Percentiles rank a stretch among this genome's conserved stretches.
phyloP scores from a whole-genome alignment of 192 early-diverging fungal genomes.

The Rhizoclosmatium sp. region DNA sequence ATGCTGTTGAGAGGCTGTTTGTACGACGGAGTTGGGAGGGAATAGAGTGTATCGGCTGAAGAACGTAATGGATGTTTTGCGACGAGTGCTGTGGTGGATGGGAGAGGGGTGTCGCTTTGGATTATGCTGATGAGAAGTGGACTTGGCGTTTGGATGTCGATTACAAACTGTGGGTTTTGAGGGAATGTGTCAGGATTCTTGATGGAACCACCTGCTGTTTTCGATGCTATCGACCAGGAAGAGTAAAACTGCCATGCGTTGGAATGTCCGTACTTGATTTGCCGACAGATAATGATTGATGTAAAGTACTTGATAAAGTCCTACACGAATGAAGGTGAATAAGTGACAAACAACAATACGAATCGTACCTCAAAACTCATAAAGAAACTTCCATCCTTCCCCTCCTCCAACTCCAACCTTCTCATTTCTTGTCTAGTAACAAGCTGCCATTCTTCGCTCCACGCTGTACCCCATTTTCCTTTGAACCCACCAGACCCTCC shows the following conservation, averaged over 20 bases:
- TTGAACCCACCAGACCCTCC: conserved; percentile 32
- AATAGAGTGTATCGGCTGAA: not conserved
- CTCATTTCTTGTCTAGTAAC: conserved; percentile 45
- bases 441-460: conserved; percentile 49
- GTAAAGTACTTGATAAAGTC: conserved; percentile 56
- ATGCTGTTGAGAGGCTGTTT: conserved; percentile 39
- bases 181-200: conserved; percentile 49
- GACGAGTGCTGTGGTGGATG: not conserved
- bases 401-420: conserved; percentile 38
- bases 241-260: conserved; percentile 51
- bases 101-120: conserved; percentile 42
- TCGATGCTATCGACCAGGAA: conserved; percentile 45
- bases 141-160: conserved; percentile 26
- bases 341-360: not conserved
- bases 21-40: not conserved
- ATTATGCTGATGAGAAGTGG: conserved; percentile 50
- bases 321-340: conserved; percentile 27
- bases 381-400: conserved; percentile 55
- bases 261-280: conserved; percentile 23
- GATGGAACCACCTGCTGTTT: conserved; percentile 53
- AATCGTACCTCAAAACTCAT: conserved; percentile 54
- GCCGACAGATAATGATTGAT: conserved; percentile 50
- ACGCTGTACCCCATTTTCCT: conserved; percentile 47
- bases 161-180: conserved; percentile 52
- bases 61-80: not conserved